Conservation (phyloP, 2,329 filamentous ascomycete species). For the Cladophialophora yegresii region DNA sequence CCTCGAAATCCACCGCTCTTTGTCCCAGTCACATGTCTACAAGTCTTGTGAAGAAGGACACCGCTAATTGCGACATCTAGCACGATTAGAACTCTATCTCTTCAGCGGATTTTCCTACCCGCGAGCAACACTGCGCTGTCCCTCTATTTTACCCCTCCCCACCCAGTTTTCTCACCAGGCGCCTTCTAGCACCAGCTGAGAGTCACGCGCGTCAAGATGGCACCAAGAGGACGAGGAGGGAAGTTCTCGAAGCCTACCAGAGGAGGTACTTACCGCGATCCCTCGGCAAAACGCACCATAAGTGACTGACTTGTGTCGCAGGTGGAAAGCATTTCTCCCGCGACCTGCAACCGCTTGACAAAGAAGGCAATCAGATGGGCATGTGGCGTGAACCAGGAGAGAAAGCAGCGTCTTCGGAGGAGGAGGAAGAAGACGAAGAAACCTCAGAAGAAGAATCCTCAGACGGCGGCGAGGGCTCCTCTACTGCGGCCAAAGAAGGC, state of each 20-base stretch:
- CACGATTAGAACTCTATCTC: background rate
- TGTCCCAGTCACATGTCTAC: slow-evolving; percentile 15
- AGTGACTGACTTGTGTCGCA: slow-evolving; percentile 43
- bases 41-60: background rate
- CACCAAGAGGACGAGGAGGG: slow-evolving; percentile 73
- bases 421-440: slow-evolving; percentile 47
- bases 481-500: slow-evolving; percentile 41
- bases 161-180: background rate
- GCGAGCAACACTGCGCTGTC: background rate
- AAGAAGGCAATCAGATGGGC: slow-evolving; percentile 82
- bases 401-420: slow-evolving; percentile 34
- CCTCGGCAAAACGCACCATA: background rate
- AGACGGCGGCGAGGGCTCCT: slow-evolving; percentile 52
- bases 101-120: background rate
- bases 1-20: slow-evolving; percentile 9
- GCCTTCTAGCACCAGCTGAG: background rate
- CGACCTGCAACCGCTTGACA: slow-evolving; percentile 82
- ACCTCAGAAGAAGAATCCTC: slow-evolving; percentile 46
- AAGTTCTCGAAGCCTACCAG: slow-evolving; percentile 93
- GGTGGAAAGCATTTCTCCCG: slow-evolving; percentile 95
- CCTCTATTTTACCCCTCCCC: background rate
- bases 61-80: background rate
- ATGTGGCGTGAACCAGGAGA: slow-evolving; percentile 67
- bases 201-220: slow-evolving; percentile 40
- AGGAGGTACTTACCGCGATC: slow-evolving; percentile 64